Evolutionary conservation across 2,329 filamentous ascomycete species (phyloP), one percentile per base, ranked within the genome.

Genomic region (Ceratocystis alfenasii): DNA sequence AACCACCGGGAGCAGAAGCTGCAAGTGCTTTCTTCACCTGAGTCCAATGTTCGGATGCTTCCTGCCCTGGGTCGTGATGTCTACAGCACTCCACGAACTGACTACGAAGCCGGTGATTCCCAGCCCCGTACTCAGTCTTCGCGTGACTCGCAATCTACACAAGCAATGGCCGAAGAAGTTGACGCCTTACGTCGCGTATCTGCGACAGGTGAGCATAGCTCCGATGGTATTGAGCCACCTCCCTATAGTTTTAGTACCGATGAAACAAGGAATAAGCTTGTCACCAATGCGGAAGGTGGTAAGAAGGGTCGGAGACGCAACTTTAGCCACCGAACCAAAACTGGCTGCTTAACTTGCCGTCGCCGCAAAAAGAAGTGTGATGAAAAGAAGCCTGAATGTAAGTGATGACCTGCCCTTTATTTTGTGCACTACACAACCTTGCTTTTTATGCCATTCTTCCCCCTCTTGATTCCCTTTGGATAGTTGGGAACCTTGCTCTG

Each of bases 291-390:
- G 5, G 82, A 84, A 71, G 81, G 81, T 4, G 84, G 87, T 70
- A 79, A 82, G 3, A 88, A 88, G 75, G 88, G 87, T 74, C 78
- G 87, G 62, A 89, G 89, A 75, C 81, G 87, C 48, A 89, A 90
- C 72, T 97, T 96, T 72, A 95, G 90, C 77, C 96, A 96, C 75
- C 83, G 93, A 67, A 96, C 93, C 22, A 97, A 97, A 77, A 96
- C 92, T 8, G 91, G 92, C 41, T 97, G 93, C 74, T 85, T 95
- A 76, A 97, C 93, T 5, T 97, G 93, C 74, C 83, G 93, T 68
- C 84, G 85, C 73, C 83, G 93, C 67, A 97, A 97, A 82, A 97
- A 97, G 84, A 97, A 97, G 77, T 97, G 94, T 73, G 93, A 97
- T 73, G 94, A 97, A 78, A 83, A 83, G 65, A 95, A 95, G 75